Base-by-base conservation (phyloP, 495 filamentous ascomycete species). In the Xylaria venustula region DNA sequence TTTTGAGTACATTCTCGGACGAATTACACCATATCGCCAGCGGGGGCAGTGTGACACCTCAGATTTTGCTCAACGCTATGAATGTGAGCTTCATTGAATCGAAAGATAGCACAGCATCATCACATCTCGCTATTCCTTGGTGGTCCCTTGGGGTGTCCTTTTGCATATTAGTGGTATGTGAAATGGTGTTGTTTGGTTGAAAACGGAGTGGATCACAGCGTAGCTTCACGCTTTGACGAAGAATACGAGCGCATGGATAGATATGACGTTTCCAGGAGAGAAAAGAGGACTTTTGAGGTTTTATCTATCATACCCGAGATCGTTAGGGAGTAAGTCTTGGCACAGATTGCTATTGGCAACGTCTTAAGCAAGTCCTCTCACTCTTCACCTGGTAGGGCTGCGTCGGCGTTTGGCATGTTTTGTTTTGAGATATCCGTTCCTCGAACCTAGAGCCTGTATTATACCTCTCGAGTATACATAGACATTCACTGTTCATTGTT, bases 1-100 rank as follows among this genome's bases (percentile, higher is more conserved):
- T 91, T 40, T 67, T 90, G 17, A 67, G 71, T 3, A 77, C 79
- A 0, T 81, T 82, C 63, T 70, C 72, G 1, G 66, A 74, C 11
- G 70, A 84, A 68, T 62, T 85, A 36, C 57, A 62, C 5, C 46
- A 57, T 3, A 54, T 81, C 8, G 75, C 66, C n/a, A 54, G 57
- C 22, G 62, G 67, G 4, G 63, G 73, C 17, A 12, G n/a, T 19
- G 58, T 70, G 0, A 54, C 56, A 1, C 53, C 34, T n/a, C 64
- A 65, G 45, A 46, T 62, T 2, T 48, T 65, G 55, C 49, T 28
- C 20, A 72, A 67, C 37, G 63, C 67, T 61, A 68, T 58, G 61
- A 74, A 74, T 61, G 36, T 52, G 61, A 73, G 58, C 47, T 77
- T 66, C 47, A 69, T 71, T 42, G 68, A 71, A 52, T 55, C 59